phyloP scores from a whole-genome alignment of 148 eudicot species.

The Pharnaceum exiguum region DNA sequence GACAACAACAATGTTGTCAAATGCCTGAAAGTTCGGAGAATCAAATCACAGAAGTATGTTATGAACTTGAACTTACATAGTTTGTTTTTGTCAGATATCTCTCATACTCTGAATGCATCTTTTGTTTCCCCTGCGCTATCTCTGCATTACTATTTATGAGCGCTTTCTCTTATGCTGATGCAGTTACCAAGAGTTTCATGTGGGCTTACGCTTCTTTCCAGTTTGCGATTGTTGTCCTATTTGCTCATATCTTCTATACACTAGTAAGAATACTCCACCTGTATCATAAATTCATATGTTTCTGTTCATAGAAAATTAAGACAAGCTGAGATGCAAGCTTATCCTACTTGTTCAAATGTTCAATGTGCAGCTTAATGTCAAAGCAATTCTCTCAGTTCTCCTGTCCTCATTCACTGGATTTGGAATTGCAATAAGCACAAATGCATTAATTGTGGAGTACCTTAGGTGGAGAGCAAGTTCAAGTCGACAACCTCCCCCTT shows the following conservation, averaged over 20 bases:
- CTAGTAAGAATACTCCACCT: constrained; percentile 14
- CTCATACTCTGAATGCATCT: background rate
- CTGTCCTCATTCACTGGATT: constrained; percentile 33
- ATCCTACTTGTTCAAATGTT: background rate
- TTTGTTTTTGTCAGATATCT: no score
- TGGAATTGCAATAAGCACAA: constrained; percentile 34
- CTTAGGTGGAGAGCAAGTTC: constrained; percentile 30
- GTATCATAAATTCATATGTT: background rate
- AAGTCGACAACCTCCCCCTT: constrained; percentile 10
- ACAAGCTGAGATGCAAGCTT: constrained; percentile 5
- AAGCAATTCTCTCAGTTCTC: constrained; percentile 26
- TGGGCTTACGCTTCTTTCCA: constrained; percentile 39
- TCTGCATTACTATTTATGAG: background rate
- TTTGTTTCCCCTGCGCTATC: background rate
- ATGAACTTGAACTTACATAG: no score
- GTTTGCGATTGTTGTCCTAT: constrained; percentile 32
- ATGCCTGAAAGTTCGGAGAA: no score
- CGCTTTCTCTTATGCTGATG: background rate
- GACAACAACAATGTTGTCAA: no score
- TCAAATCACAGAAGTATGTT: no score
- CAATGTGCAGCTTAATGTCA: constrained; percentile 27
- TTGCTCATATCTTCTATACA: constrained; percentile 30
- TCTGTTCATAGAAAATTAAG: background rate
- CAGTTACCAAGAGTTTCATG: constrained; percentile 29
- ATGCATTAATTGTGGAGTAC: constrained; percentile 26